Base-by-base conservation (phyloP, 2,329 filamentous ascomycete species). In the Aspergillaceae sp. region DNA sequence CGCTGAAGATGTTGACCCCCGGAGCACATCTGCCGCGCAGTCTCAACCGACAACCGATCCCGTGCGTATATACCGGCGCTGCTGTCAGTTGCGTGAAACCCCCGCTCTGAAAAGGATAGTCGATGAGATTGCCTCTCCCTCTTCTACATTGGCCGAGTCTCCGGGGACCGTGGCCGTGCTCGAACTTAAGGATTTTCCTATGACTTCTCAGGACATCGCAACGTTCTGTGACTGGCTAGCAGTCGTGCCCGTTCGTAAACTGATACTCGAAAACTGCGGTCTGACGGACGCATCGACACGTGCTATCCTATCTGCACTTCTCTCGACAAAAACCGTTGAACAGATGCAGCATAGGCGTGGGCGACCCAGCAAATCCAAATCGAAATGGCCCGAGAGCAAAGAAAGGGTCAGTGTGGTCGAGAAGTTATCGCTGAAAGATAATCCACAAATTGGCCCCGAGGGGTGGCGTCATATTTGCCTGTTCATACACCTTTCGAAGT, bases 161-260 rank as follows among this genome's bases (percentile, higher is more conserved):
- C 79, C 82, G 0, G 89, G 90, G n/a, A 77, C 87, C 9, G 85
- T 97, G 1, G 80, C 82, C 45, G 87, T 83, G 61, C 72, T 98
- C 6, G 87, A 97, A 62, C 74, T 97, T 26, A 89, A 84, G 0
- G 86, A 86, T 10, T 94, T 92, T 52, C 83, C 83, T 62, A 77
- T 98, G 69, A 85, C 91, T 48, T 69, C 94, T 40, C 78, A 84
- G 2, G 92, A 98, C 62, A 76, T 95, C 28, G 69, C 90, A 43
- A 96, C 92, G 0, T 75, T 98, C 2, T 87, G 90, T 42, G 92
- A 98, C 63, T 98, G 91, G 74, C 75, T 98, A 36, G 91, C 92
- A 4, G 82, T 98, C 5, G 91, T 97, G 0, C 91, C 92, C 0
- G 83, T 97, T 2, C 84, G 86, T 55, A 88, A 94, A 58, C 69